Conservation (phyloP, 2,329 filamentous ascomycete genomes). For the Fusarium udum region DNA sequence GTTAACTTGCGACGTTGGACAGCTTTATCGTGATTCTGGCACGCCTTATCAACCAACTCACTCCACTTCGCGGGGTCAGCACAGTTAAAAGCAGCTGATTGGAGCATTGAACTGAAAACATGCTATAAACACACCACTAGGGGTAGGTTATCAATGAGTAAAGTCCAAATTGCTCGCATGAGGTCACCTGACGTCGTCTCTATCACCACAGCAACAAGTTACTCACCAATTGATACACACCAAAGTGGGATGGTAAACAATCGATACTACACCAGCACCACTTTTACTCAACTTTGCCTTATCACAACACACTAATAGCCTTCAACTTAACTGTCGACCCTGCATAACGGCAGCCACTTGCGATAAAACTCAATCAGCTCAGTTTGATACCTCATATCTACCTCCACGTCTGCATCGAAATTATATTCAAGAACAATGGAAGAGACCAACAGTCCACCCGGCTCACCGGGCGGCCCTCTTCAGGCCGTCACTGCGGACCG, state of each 20-base stretch:
- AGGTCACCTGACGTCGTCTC: constrained; percentile 31
- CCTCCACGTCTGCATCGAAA: neutral
- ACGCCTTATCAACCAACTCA: constrained; percentile 27
- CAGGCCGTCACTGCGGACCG: constrained; percentile 71
- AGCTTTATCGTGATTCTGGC: constrained; percentile 37
- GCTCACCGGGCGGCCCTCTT: constrained; percentile 66
- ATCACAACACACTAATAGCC: constrained; percentile 29
- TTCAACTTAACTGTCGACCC: constrained; percentile 9
- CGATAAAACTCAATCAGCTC: neutral
- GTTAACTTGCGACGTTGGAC: constrained; percentile 28
- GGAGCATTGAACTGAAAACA: neutral
- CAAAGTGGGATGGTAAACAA: constrained; percentile 43
- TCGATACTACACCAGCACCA: constrained; percentile 18
- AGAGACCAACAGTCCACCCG: constrained; percentile 55
- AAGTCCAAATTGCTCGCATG: neutral
- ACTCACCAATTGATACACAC: constrained; percentile 1
- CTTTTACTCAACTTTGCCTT: constrained; percentile 15
- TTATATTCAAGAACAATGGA: constrained; percentile 29
- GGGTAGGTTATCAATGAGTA: neutral
- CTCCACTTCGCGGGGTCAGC: constrained; percentile 39
- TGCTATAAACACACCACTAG: constrained; percentile 29
- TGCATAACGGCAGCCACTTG: constrained; percentile 12
- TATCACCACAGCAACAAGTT: constrained; percentile 16
- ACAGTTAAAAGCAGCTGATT: constrained; percentile 23
- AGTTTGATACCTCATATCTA: neutral